Conservation (phyloP, 108 stramenopile species). For the Fistulifera solaris region DNA sequence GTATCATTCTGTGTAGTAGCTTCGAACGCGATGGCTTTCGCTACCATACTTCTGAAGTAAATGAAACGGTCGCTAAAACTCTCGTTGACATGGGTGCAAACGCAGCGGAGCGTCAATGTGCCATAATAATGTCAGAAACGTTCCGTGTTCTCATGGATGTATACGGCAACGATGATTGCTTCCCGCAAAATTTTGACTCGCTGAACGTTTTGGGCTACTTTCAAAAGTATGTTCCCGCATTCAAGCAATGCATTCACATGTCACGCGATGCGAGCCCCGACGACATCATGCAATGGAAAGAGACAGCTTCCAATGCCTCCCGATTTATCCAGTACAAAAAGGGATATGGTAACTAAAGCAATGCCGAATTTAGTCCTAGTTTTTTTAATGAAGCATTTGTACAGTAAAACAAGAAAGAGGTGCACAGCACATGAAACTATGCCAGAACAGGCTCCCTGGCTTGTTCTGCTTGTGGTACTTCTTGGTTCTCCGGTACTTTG, state of each 20-base stretch:
- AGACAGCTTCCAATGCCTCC: conserved; percentile 45
- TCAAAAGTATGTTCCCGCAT: conserved; percentile 8
- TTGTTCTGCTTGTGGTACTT: neutral
- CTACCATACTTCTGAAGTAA: conserved; percentile 21
- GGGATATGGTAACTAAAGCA: conserved; percentile 8
- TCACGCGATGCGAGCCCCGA: conserved; percentile 8
- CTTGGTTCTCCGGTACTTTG: neutral
- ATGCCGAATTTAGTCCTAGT: too few species aligned
- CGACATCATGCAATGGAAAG: conserved; percentile 35
- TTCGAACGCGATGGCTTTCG: conserved; percentile 1
- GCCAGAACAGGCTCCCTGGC: neutral
- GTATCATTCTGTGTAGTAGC: conserved; percentile 22
- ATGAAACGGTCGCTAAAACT: conserved; percentile 5
- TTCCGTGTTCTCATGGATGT: conserved; percentile 46
- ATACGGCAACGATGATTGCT: conserved; percentile 38
- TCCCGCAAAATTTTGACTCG: conserved; percentile 27
- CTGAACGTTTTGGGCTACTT: conserved; percentile 30
- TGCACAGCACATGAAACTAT: too few species aligned
- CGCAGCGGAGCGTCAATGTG: neutral
- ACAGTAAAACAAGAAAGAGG: too few species aligned
- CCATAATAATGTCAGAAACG: conserved; percentile 22
- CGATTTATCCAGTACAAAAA: conserved; percentile 53
- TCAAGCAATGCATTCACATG: conserved; percentile 4
- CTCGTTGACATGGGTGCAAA: neutral
- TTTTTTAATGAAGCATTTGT: too few species aligned